These are phyloP conservation scores for Colletotrichum sp. DNA, from an alignment of 2,329 filamentous ascomycete species.

Conservation along the genomic window DNA sequence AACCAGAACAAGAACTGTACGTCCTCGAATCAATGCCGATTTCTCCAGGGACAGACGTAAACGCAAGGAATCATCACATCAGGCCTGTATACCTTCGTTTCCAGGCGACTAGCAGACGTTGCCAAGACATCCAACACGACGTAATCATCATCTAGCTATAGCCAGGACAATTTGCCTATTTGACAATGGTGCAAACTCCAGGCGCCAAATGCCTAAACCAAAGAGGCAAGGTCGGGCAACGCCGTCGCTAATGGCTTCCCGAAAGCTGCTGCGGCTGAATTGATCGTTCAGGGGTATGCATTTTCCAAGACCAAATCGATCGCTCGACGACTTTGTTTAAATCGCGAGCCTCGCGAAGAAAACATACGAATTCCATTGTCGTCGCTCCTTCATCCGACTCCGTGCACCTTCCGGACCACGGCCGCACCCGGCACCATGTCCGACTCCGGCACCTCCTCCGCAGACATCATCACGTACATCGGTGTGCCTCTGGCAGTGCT, in stretches of 20 bases:
- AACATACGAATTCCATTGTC: background rate
- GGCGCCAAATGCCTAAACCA: background rate
- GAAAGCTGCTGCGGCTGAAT: conserved; percentile 16
- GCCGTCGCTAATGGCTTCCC: conserved; percentile 6
- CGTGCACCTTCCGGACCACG: background rate
- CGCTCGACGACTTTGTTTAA: background rate
- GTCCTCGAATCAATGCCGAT: background rate
- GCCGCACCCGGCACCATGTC: background rate
- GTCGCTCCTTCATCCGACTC: background rate
- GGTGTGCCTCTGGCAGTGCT: conserved; percentile 59
- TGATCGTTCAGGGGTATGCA: background rate
- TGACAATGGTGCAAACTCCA: background rate
- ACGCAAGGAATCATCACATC: background rate
- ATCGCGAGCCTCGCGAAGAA: background rate
- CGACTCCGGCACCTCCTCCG: background rate
- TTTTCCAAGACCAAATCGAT: background rate
- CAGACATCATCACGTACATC: conserved; percentile 21
- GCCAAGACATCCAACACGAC: background rate
- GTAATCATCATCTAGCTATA: background rate
- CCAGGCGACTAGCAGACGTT: background rate
- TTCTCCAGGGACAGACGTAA: background rate
- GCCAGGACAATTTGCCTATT: background rate
- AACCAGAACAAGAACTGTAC: background rate
- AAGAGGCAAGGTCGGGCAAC: background rate
- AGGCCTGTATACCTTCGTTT: background rate